Conservation (phyloP, 192 early-diverging fungal genomes). For the Diversispora eburnea region DNA sequence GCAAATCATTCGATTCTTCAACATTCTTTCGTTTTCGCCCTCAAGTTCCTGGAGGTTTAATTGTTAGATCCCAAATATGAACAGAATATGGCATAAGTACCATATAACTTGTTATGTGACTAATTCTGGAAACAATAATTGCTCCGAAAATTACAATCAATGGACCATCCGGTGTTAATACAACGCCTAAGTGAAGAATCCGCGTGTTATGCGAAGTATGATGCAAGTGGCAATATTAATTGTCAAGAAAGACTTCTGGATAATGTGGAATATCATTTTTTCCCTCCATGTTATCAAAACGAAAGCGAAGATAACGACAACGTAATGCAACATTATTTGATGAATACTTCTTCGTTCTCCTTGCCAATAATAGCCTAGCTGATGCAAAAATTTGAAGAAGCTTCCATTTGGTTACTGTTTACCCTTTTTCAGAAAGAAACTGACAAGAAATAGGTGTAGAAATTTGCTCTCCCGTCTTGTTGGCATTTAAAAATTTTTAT, state of each 20-base stretch:
- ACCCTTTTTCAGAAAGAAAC: conserved; percentile 1
- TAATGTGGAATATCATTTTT: background rate
- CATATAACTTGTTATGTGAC: too few relatives aligned
- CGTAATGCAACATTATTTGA: background rate
- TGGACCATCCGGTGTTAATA: background rate
- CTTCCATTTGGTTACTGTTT: background rate
- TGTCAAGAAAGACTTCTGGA: background rate
- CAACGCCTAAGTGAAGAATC: background rate
- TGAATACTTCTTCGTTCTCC: background rate
- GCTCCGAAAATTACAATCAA: too few relatives aligned
- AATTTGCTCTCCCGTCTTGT: background rate
- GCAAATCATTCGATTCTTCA: background rate
- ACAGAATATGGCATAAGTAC: background rate
- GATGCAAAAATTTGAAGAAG: background rate
- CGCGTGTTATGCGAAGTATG: background rate
- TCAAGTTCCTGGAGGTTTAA: background rate
- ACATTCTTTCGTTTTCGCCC: background rate
- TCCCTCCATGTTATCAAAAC: background rate
- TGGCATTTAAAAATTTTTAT: background rate
- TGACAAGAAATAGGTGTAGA: background rate
- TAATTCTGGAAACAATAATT: too few relatives aligned
- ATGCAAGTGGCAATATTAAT: background rate
- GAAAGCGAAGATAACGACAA: background rate
- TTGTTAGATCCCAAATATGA: background rate
- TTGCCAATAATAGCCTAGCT: background rate